phyloP scores from a whole-genome alignment of 305 asterid genomes.

The Fraxinus floribunda region DNA sequence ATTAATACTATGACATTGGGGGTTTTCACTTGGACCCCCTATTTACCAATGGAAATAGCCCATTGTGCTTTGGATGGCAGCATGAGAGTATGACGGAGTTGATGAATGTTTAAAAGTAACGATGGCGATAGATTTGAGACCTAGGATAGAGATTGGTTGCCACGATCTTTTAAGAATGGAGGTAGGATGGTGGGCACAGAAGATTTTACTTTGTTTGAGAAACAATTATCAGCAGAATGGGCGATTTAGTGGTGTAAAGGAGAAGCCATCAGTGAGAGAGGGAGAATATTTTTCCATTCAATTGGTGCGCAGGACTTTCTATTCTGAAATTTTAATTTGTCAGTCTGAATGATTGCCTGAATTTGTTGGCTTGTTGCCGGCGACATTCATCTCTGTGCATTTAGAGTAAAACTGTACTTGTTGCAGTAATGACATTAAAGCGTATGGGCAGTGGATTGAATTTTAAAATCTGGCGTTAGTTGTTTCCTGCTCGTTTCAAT shows the following conservation, averaged over 20 bases:
- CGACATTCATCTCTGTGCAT: background rate
- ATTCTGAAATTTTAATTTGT: background rate
- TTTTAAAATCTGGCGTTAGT: background rate
- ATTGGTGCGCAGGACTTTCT: background rate
- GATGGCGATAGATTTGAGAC: background rate
- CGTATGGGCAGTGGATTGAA: slow-evolving; percentile 8
- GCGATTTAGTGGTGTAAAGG: background rate
- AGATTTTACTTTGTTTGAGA: background rate
- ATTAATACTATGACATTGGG: background rate
- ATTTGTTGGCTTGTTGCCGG: background rate
- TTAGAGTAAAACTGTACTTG: background rate
- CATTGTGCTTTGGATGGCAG: background rate
- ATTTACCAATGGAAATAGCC: background rate
- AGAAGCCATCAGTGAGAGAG: background rate
- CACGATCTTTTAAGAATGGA: background rate
- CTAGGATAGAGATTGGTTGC: background rate
- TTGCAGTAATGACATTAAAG: background rate
- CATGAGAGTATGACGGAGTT: background rate
- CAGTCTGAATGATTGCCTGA: background rate
- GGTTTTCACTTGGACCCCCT: background rate
- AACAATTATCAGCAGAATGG: background rate
- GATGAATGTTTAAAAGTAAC: background rate
- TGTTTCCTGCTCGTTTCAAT: background rate
- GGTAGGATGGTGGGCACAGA: background rate
- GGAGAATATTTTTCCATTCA: background rate